Percentiles rank a stretch among this genome's conserved stretches.
Conservation (phyloP, 2,329 filamentous ascomycete species). For the Ophiostoma quercus region DNA sequence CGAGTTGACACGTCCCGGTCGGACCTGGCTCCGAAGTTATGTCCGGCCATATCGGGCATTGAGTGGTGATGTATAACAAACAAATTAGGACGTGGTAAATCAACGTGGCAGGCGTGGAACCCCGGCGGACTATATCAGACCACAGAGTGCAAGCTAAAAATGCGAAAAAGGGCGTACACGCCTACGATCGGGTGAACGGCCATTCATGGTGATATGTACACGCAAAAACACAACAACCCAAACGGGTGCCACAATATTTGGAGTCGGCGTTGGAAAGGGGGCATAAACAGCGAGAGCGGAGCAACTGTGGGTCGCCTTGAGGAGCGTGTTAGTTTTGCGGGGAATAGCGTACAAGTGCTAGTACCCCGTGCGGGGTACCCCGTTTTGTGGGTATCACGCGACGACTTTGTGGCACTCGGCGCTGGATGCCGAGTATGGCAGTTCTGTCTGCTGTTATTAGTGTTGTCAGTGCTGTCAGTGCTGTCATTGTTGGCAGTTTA, state of each 20-base stretch:
- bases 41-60: conserved; percentile 1
- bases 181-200: not conserved
- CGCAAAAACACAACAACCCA: not conserved
- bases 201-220: not conserved
- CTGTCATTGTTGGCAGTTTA: no score
- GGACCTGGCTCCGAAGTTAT: not conserved
- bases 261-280: not conserved
- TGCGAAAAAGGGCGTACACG: not conserved
- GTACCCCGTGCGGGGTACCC: not conserved
- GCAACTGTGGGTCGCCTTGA: not conserved
- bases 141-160: not conserved
- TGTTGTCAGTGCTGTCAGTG: no score
- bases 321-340: not conserved
- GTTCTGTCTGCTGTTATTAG: no score
- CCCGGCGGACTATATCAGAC: not conserved
- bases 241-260: not conserved
- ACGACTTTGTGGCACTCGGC: not conserved
- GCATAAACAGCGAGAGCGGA: conserved; percentile 6
- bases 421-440: not conserved
- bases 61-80: not conserved
- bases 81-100: not conserved
- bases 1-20: not conserved
- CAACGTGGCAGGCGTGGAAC: not conserved
- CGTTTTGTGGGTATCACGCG: not conserved
- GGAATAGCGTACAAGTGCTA: not conserved